Conservation (phyloP, 495 filamentous ascomycete species). For the Neurospora intermedia region DNA sequence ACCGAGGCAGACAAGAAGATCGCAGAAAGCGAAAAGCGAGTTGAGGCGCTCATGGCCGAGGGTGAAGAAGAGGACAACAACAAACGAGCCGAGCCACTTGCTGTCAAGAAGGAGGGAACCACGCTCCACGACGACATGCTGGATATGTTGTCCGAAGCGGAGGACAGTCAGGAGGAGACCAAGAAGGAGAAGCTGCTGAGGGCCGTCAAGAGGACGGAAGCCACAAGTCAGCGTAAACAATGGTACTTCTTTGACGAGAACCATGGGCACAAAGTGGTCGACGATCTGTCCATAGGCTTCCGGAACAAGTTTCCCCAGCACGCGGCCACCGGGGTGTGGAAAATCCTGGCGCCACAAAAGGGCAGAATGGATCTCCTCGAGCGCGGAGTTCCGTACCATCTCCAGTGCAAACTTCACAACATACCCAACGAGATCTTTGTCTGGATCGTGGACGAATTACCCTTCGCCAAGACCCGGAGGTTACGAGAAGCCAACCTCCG, state of each 20-base stretch:
- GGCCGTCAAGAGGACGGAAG: slow-evolving; percentile 68
- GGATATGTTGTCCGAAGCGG: slow-evolving; percentile 36
- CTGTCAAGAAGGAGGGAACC: slow-evolving; percentile 9
- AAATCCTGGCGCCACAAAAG: slow-evolving; percentile 34
- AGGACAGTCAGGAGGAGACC: slow-evolving; percentile 41
- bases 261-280: slow-evolving; percentile 1
- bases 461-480: slow-evolving; percentile 46
- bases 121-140: slow-evolving; percentile 25
- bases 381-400: slow-evolving; percentile 55
- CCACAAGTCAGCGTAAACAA: slow-evolving; percentile 43
- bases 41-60: slow-evolving; percentile 25
- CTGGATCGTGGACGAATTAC: slow-evolving; percentile 67
- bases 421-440: slow-evolving; percentile 60
- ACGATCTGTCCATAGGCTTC: slow-evolving; percentile 17
- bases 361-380: slow-evolving; percentile 53
- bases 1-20: slow-evolving; percentile 45
- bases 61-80: slow-evolving; percentile 8
- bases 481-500: slow-evolving; percentile 56
- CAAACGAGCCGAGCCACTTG: slow-evolving; percentile 11
- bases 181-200: slow-evolving; percentile 48
- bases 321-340: slow-evolving; percentile 23
- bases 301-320: slow-evolving; percentile 23
- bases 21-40: slow-evolving; percentile 46
- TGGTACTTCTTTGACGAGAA: slow-evolving; percentile 58
- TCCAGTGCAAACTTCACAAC: slow-evolving; percentile 36